Evolutionary conservation across 148 eudicot species (phyloP).

Genomic region (Chenopodium berlandieri): DNA sequence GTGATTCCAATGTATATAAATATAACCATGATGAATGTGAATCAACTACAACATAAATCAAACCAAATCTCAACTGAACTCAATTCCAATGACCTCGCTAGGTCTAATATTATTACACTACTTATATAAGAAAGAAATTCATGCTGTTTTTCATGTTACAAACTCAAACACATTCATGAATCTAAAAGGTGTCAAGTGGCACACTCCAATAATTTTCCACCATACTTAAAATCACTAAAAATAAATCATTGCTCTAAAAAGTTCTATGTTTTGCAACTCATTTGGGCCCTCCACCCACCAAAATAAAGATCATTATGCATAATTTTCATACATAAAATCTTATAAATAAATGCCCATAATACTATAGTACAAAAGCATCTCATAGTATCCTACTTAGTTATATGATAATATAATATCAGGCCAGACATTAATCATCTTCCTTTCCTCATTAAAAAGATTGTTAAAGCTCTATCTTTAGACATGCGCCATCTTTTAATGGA

Average conservation of each 20-base stretch:
- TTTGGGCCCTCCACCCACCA: background rate
- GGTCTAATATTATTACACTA: background rate
- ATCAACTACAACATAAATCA: too few relatives aligned
- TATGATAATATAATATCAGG: slow-evolving; percentile 16
- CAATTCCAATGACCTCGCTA: too few relatives aligned
- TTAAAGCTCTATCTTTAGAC: background rate
- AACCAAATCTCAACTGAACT: too few relatives aligned
- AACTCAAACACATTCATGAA: background rate
- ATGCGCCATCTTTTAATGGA: slow-evolving; percentile 17
- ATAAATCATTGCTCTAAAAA: slow-evolving; percentile 2
- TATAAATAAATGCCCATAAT: background rate
- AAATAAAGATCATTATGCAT: background rate
- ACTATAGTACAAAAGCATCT: background rate
- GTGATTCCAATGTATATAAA: too few relatives aligned
- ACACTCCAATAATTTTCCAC: background rate
- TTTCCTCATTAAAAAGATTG: background rate
- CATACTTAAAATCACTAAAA: background rate
- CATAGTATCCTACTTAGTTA: background rate
- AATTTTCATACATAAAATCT: background rate
- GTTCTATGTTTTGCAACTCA: background rate
- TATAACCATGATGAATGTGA: too few relatives aligned
- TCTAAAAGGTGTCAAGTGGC: background rate
- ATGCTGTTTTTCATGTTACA: background rate
- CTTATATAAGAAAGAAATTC: background rate
- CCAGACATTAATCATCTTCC: slow-evolving; percentile 21